A percentile compares a stretch with the other conserved stretches of the same genome.
Evolutionary conservation across 208 protist species (phyloP).

Genomic region (Leishmania tarentolae): DNA sequence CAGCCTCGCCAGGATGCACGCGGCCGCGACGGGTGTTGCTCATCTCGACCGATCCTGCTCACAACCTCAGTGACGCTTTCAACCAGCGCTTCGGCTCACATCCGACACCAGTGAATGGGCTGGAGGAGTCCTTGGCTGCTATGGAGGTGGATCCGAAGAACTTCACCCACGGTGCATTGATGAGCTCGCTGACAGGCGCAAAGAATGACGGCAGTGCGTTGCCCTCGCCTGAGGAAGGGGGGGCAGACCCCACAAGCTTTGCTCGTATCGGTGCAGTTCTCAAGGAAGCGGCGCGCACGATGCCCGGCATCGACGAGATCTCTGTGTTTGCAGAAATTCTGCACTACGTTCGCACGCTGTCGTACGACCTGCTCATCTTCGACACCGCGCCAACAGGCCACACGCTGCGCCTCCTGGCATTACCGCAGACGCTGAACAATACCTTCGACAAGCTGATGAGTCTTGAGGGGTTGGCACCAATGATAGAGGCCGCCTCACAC

Average conservation of each 20-base stretch:
- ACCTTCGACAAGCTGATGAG: slow-evolving; percentile 53
- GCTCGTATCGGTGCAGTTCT: slow-evolving; percentile 44
- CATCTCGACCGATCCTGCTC: slow-evolving; percentile 99
- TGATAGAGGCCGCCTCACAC: slow-evolving; percentile 46
- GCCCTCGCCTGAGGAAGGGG: neutral
- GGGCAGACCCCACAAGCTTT: slow-evolving; percentile 28
- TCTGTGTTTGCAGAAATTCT: slow-evolving; percentile 97
- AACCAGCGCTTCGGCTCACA: slow-evolving; percentile 92
- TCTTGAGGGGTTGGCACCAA: slow-evolving; percentile 47
- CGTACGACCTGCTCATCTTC: slow-evolving; percentile 97
- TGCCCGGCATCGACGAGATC: slow-evolving; percentile 99
- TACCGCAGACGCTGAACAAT: slow-evolving; percentile 78
- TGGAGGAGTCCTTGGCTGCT: slow-evolving; percentile 78
- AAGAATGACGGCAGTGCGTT: neutral
- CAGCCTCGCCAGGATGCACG: slow-evolving; percentile 3
- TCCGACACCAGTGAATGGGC: slow-evolving; percentile 89
- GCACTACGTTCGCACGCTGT: slow-evolving; percentile 85
- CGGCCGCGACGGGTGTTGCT: slow-evolving; percentile 91
- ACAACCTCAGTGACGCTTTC: slow-evolving; percentile 99
- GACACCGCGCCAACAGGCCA: slow-evolving; percentile 99
- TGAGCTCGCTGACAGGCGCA: slow-evolving; percentile 4
- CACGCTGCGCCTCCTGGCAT: slow-evolving; percentile 95
- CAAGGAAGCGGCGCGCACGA: slow-evolving; percentile 52
- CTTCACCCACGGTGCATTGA: slow-evolving; percentile 33
- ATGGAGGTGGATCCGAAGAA: slow-evolving; percentile 94